Evolutionary conservation across 805 yeast genomes (phyloP), one percentile per base, ranked within the genome.

Genomic region (Yarrowia keelungensis): DNA sequence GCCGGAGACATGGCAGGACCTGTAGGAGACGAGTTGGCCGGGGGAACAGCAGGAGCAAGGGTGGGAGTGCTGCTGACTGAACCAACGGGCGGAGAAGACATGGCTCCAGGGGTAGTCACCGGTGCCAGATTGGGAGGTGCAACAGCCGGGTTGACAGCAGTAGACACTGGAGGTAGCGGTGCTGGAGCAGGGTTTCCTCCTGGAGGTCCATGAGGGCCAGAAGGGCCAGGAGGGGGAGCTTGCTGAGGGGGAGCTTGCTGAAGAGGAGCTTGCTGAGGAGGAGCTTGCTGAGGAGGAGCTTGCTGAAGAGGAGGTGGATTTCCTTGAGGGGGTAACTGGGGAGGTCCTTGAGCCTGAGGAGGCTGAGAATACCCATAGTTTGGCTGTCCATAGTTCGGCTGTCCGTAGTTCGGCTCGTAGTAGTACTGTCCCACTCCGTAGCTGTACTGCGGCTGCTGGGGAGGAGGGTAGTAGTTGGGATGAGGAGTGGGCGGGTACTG

Each of bases 381-480:
- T 19, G 43, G 43, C 10, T 16, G 38, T 1, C 59, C 59, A 11
- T 14, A 53, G 15, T 10, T 16, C 14, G 8, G 32, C 32, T 46
- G 50, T 15, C 19, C 38, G 38, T 51, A 51, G 26, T n/a, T 50
- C 3, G 54, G 54, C 22, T 50, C 54, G 41, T 39, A 50, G 54
- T 35, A 51, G 26, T 51, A 51, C 41, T 7, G 10, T 12, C 54
- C 56, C 32, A 5, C 32, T 35, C 56, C 56, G 15, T 50, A 35
- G 36, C 32, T 49, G 54, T n/a, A 49, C 38, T 32, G 39, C n/a
- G 19, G 56, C 43, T 51, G 58, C 8, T 19, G 41, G n/a, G 54
- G 54, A 9, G 54, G 39, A 8, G 54, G 26, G 41, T 35, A 49
- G 42, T n/a, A 38, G 0, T 16, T 43, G 5, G 58, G 54, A 3